Base-by-base conservation (phyloP, 495 filamentous ascomycete genomes). In the Glarea lozoyensis region DNA sequence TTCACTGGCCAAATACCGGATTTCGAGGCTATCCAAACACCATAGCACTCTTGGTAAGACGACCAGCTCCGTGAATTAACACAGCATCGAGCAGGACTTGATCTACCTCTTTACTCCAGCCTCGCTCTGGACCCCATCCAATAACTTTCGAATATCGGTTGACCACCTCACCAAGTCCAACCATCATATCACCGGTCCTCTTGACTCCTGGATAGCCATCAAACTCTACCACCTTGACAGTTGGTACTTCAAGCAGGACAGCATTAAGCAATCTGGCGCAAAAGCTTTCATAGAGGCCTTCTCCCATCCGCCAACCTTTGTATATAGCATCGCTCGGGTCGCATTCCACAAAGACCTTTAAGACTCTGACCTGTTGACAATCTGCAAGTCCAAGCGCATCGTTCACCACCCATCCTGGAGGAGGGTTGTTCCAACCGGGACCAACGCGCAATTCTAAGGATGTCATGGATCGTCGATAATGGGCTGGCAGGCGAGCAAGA, bases 371-470 rank as follows among this genome's bases (percentile, higher is more conserved):
- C 33, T 68, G 70, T 23, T 58, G 60, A 64, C 80, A 79, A 32
- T 88, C 76, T 27, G 64, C 56, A 18, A 93, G 64, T 0, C 85
- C 84, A 18, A 92, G 65, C 0, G 70, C 61, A 4, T 69, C 58
- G 48, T 77, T 80, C 19, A 88, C 79, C 2, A 72, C 69, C 86
- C 86, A 92, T 34, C 78, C 75, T 10, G 65, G 63, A 1, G 86
- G 87, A 2, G 87, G 86, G 35, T 70, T 69, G 12, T 67, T 83
- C 82, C 83, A 94, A 38, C 85, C 86, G 0, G 85, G 85, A 0
- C 87, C 87, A 1, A 94, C 62, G 9, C 87, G 79, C 46, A 93
- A 61, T 53, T 93, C 84, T 35, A 92, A 66, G 1, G 76, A 77
- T 2, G 70, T 78, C 39, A 94, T 65, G 16, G 65, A 73, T 5